Percentiles rank a stretch among this genome's conserved stretches.
phyloP scores from a whole-genome alignment of 768 basidiomycete species.

The Suillus cothurnatus region DNA sequence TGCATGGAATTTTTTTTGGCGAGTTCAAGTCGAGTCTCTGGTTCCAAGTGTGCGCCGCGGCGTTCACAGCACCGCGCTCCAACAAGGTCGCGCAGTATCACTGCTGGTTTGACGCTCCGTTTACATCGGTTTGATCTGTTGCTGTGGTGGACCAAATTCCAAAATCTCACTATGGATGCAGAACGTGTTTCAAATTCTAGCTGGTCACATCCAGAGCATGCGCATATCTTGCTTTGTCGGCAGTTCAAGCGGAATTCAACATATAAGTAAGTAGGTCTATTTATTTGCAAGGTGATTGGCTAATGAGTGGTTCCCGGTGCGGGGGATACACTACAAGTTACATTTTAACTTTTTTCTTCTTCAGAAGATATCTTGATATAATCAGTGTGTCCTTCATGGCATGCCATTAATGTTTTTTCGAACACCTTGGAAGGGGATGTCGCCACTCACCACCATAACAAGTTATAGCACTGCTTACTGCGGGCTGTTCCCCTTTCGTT shows the following conservation, averaged over 20 bases:
- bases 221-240: background rate
- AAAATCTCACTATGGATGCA: background rate
- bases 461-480: background rate
- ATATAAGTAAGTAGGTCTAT: background rate
- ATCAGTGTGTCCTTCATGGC: background rate
- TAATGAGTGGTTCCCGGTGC: background rate
- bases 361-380: background rate
- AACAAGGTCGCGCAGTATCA: background rate
- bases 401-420: background rate
- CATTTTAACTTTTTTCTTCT: background rate
- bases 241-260: background rate
- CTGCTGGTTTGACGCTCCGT: background rate
- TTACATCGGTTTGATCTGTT: background rate
- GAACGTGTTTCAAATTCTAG: background rate
- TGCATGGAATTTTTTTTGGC: background rate
- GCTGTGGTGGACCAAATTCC: background rate
- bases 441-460: background rate
- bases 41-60: background rate
- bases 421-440: background rate
- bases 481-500: background rate
- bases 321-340: background rate
- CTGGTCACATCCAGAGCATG: background rate
- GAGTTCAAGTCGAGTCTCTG: background rate
- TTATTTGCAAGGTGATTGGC: background rate
- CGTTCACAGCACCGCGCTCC: background rate